Percentiles rank a stretch among this genome's conserved stretches.
Evolutionary conservation across 139 green algal species (phyloP).

Genomic region (Limnomonas spitsbergensis): DNA sequence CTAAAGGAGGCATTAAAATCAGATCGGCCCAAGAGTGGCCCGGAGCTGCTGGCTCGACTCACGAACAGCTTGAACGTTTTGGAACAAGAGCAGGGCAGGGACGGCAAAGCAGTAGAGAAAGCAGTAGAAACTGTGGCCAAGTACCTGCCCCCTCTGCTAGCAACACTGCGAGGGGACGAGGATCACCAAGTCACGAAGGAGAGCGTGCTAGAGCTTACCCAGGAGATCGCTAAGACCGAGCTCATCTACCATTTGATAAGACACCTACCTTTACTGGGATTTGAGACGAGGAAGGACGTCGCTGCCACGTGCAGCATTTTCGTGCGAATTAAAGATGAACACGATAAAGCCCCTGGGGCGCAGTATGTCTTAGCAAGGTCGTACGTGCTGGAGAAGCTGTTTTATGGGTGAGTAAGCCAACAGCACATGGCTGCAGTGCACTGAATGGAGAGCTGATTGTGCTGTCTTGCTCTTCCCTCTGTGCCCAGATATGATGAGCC

Average conservation of each 20-base stretch:
- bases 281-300: slow-evolving; percentile 83
- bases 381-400: slow-evolving; percentile 66
- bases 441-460: no score
- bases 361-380: slow-evolving; percentile 61
- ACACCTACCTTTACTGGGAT: slow-evolving; percentile 71
- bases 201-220: background rate
- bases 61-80: background rate
- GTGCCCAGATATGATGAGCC: slow-evolving; percentile 65
- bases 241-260: slow-evolving; percentile 62
- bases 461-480: background rate
- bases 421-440: background rate
- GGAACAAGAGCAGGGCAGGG: background rate
- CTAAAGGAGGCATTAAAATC: background rate
- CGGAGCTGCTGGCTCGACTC: background rate
- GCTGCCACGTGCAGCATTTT: slow-evolving; percentile 64
- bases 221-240: slow-evolving; percentile 22
- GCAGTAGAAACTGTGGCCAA: background rate
- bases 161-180: background rate
- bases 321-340: slow-evolving; percentile 66
- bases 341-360: slow-evolving; percentile 54
- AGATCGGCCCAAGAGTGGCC: background rate
- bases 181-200: slow-evolving; percentile 7
- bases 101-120: background rate
- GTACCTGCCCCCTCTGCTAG: background rate
- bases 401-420: slow-evolving; percentile 53